phyloP scores from a whole-genome alignment of 176 grass and related monocot species.

The Triticum urartu region DNA sequence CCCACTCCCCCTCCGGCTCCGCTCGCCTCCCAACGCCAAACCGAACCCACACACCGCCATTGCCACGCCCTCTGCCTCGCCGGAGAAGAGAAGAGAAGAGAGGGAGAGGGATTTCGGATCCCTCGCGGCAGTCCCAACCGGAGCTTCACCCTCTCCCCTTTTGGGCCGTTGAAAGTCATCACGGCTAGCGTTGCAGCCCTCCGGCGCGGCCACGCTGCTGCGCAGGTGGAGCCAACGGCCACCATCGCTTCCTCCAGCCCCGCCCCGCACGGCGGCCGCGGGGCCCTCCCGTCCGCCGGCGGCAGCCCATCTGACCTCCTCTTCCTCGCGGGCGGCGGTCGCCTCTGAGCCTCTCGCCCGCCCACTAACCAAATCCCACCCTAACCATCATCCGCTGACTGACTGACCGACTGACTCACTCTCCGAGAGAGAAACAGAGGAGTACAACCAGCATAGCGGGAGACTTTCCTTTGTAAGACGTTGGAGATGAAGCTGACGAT shows the following conservation, averaged over 20 bases:
- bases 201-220: constrained; percentile 74
- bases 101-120: background rate
- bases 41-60: background rate
- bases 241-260: constrained; percentile 49
- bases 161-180: constrained; percentile 55
- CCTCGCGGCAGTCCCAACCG: background rate
- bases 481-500: constrained; percentile 87
- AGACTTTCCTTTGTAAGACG: constrained; percentile 1
- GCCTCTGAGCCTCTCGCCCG: constrained; percentile 7
- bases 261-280: constrained; percentile 89
- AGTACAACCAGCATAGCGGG: background rate
- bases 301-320: constrained; percentile 97
- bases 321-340: constrained; percentile 94
- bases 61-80: background rate
- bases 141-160: background rate
- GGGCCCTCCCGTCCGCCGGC: constrained; percentile 87
- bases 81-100: constrained; percentile 22
- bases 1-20: background rate
- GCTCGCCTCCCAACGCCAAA: background rate
- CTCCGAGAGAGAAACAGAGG: constrained; percentile 15
- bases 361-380: background rate
- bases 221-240: constrained; percentile 66
- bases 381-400: background rate
- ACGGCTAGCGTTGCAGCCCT: constrained; percentile 88
- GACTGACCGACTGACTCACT: background rate